phyloP scores from a whole-genome alignment of 2,329 filamentous ascomycete species.

The Rhexocercosporidium sp. region DNA sequence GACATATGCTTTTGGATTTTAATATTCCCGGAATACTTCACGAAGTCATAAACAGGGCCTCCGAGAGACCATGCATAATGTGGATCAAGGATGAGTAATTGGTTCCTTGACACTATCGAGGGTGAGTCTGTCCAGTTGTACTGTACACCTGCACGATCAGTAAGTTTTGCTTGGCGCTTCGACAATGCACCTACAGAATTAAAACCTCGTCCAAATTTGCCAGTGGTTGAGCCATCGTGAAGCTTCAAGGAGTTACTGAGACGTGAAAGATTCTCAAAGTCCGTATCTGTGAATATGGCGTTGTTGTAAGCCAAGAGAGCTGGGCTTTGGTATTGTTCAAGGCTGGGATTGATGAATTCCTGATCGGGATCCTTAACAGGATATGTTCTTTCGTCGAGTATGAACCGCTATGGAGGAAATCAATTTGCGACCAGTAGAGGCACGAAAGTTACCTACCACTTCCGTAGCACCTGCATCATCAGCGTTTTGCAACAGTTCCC shows the following conservation, averaged over 20 bases:
- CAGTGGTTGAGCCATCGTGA: slow-evolving; percentile 41
- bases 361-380: no score
- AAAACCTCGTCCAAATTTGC: slow-evolving; percentile 46
- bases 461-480: slow-evolving; percentile 90
- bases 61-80: slow-evolving; percentile 42
- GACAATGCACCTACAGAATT: slow-evolving; percentile 38
- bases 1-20: slow-evolving; percentile 41
- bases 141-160: slow-evolving; percentile 31
- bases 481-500: slow-evolving; percentile 96
- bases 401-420: slow-evolving; percentile 29
- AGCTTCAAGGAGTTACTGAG: slow-evolving; percentile 43
- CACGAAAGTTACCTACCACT: slow-evolving; percentile 51
- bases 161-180: no score
- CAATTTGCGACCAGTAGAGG: not conserved
- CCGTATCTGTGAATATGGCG: slow-evolving; percentile 38
- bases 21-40: slow-evolving; percentile 30
- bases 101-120: slow-evolving; percentile 41
- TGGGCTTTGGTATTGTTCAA: slow-evolving; percentile 43
- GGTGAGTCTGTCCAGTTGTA: slow-evolving; percentile 47
- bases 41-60: slow-evolving; percentile 42
- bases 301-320: slow-evolving; percentile 44
- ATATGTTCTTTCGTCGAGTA: slow-evolving; percentile 40
- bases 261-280: slow-evolving; percentile 40
- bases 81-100: slow-evolving; percentile 43
- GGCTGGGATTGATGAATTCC: slow-evolving; percentile 34